These are phyloP conservation scores for Parasarocladium wereldwijsianum DNA, from an alignment of 2,329 filamentous ascomycete genomes.

Conservation along the genomic window DNA sequence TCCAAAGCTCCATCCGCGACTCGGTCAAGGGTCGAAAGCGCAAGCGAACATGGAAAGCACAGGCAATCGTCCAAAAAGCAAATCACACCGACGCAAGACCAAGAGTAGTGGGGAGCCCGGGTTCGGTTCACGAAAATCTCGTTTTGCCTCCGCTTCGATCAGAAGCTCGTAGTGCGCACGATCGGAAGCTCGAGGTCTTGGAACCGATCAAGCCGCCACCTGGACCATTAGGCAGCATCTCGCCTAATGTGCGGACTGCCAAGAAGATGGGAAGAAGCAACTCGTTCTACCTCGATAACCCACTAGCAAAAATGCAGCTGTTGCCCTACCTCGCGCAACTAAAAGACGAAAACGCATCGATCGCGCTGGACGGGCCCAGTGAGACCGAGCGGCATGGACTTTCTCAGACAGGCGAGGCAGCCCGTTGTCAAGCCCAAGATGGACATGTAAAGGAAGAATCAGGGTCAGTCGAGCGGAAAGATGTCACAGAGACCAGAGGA, in stretches of 20 bases:
- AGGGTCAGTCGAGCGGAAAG: no score
- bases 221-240: slow-evolving; percentile 15
- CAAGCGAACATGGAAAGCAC: slow-evolving; percentile 30
- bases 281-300: slow-evolving; percentile 11
- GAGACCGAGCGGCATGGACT: no score
- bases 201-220: slow-evolving; percentile 14
- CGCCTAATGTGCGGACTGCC: slow-evolving; percentile 15
- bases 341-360: no score
- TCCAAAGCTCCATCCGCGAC: slow-evolving; percentile 30
- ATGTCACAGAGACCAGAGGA: no score
- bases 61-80: slow-evolving; percentile 22
- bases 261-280: slow-evolving; percentile 9
- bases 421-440: no score
- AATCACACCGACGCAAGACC: slow-evolving; percentile 8
- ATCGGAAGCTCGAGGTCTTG: slow-evolving; percentile 12
- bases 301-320: slow-evolving; percentile 10
- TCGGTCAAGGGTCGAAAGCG: slow-evolving; percentile 35
- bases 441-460: no score
- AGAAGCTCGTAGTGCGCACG: slow-evolving; percentile 7
- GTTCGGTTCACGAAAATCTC: slow-evolving; percentile 8
- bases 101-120: slow-evolving; percentile 2
- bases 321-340: no score
- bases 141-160: slow-evolving; percentile 17
- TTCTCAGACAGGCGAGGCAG: no score
- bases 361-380: no score